Evolutionary conservation across 192 early-diverging fungal species (phyloP).

Genomic region (Chytriomyces hyalinus): DNA sequence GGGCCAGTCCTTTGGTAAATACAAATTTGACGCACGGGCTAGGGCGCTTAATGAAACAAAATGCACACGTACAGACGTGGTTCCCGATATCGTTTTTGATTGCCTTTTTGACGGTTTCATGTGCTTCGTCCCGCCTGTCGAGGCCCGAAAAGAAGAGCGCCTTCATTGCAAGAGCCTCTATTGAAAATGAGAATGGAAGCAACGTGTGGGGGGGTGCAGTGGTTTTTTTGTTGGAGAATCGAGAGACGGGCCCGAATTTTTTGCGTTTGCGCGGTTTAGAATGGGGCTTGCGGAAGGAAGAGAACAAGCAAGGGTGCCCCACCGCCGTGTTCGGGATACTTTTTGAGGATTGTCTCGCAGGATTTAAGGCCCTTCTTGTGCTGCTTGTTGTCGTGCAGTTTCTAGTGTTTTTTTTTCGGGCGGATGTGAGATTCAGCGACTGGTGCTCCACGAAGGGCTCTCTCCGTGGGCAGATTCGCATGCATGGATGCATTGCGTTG

Average conservation of each 20-base stretch:
- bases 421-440: not conserved
- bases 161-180: constrained; percentile 93
- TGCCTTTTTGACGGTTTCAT: constrained; percentile 85
- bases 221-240: not conserved
- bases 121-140: constrained; percentile 91
- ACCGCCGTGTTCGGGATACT: constrained; percentile 91
- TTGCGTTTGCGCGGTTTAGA: not conserved
- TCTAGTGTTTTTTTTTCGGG: constrained; percentile 56
- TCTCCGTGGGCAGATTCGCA: not conserved
- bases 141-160: constrained; percentile 89
- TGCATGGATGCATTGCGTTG: not conserved
- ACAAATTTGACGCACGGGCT: too few species aligned
- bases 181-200: not conserved
- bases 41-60: not conserved
- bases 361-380: constrained; percentile 94
- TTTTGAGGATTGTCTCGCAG: constrained; percentile 91
- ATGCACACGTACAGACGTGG: constrained; percentile 77
- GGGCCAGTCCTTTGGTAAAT: too few species aligned
- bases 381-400: constrained; percentile 92
- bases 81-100: constrained; percentile 78
- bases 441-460: not conserved
- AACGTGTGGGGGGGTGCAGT: not conserved
- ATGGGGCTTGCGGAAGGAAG: not conserved
- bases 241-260: not conserved
- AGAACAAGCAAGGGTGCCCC: constrained; percentile 8